These are phyloP conservation scores for Phytophthora europaea DNA, from an alignment of 352 stramenopile species.

Conservation along the genomic window DNA sequence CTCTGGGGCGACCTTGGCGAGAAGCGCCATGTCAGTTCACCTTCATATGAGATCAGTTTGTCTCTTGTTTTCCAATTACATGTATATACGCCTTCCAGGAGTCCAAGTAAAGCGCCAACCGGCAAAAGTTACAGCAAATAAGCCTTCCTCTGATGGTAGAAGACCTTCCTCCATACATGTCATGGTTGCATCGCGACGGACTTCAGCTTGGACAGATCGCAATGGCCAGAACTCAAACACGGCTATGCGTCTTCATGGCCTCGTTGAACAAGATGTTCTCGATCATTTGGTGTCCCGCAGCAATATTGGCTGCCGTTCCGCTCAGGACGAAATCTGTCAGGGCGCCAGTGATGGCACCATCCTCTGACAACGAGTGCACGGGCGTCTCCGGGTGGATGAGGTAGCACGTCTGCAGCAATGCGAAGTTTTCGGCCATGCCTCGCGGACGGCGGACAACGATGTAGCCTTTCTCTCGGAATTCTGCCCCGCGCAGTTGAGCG, in stretches of 20 bases:
- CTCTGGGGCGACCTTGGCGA: too few species aligned
- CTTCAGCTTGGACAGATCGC: too few species aligned
- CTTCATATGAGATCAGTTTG: too few species aligned
- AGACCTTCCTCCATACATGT: too few species aligned
- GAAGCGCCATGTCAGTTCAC: too few species aligned
- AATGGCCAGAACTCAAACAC: neutral
- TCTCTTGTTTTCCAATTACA: too few species aligned
- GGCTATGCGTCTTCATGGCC: slow-evolving; percentile 33
- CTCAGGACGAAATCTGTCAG: slow-evolving; percentile 50
- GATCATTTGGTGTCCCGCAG: slow-evolving; percentile 53
- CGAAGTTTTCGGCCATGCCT: slow-evolving; percentile 29
- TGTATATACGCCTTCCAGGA: too few species aligned
- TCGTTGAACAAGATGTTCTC: slow-evolving; percentile 55
- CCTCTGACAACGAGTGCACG: slow-evolving; percentile 29
- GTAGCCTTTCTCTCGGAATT: slow-evolving; percentile 64
- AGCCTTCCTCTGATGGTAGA: too few species aligned
- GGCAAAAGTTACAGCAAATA: too few species aligned
- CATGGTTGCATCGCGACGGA: too few species aligned
- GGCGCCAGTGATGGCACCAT: slow-evolving; percentile 34
- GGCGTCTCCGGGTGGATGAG: slow-evolving; percentile 57
- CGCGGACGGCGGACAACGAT: slow-evolving; percentile 51
- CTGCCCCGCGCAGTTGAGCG: slow-evolving; percentile 48
- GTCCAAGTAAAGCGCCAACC: too few species aligned
- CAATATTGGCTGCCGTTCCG: slow-evolving; percentile 41
- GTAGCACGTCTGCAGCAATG: slow-evolving; percentile 60